Evolutionary conservation across 2,329 filamentous ascomycete genomes (phyloP), one percentile per base, ranked within the genome.

Genomic region (Penicillium sp.): DNA sequence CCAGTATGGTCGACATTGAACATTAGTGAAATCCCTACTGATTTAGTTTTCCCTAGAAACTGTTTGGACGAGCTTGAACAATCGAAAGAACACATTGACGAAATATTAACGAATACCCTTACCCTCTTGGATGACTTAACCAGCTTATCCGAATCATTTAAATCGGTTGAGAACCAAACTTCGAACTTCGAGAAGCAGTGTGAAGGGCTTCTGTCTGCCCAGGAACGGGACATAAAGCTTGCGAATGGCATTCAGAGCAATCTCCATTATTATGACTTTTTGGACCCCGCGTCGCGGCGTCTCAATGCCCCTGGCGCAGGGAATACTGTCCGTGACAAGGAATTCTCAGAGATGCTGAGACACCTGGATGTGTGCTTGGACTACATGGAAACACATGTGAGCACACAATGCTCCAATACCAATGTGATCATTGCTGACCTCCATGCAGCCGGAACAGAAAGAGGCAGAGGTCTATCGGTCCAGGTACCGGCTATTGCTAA

Each of bases 151-250:
- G 84, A 87, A 64, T 93, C 92, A 5, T 99, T 99, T 76, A 86
- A 87, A 62, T 80, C 87, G 0, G 93, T 99, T 45, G 91, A 97
- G 65, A 79, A 84, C 9, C 93, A 97, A 75, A 99, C 94, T 0
- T 90, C 88, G n/a, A 87, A 89, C 13, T 97, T 99, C 76, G 90
- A 92, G 70, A 85, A 88, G 43, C 91, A 96, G 73, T 99, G 94
- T 74, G 91, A 97, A 69, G 89, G 90, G 53, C 80, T 99, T 2
- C 77, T 97, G 29, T 79, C 83, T 1, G 92, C 96, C 65, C 91
- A 97, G 74, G 84, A 82, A 64, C 85, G 89, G 23, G 81, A 97
- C 38, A 86, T 90, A 58, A 83, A 81, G 61, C 81, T 99, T 39
- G 91, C 91, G 2, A 85, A 95, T 61, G 87, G 91, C 55, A 88